Percentiles rank a stretch among this genome's conserved stretches.
Evolutionary conservation across 2,329 filamentous ascomycete species (phyloP).

Genomic region (Aotearoamyces nothofagi): DNA sequence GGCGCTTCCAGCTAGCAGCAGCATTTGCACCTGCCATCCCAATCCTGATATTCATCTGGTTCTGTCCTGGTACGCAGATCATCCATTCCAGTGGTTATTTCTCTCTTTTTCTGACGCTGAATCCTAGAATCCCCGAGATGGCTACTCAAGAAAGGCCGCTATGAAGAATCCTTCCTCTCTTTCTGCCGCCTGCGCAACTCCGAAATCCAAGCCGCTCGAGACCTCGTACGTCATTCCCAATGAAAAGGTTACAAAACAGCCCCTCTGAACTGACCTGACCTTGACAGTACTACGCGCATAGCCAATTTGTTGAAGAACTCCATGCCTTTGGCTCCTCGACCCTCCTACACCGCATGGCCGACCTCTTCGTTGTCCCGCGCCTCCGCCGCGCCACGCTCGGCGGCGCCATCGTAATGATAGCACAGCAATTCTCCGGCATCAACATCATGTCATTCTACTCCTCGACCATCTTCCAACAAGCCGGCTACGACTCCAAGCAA

Average conservation of each 20-base stretch:
- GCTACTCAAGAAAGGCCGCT: slow-evolving; percentile 4
- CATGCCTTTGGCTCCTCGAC: slow-evolving; percentile 32
- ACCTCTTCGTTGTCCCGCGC: slow-evolving; percentile 53
- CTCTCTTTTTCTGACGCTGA: neutral
- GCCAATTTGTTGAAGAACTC: neutral
- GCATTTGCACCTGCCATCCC: slow-evolving; percentile 43
- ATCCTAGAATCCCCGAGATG: slow-evolving; percentile 5
- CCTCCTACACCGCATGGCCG: slow-evolving; percentile 43
- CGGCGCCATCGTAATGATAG: slow-evolving; percentile 60
- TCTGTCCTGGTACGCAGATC: slow-evolving; percentile 32
- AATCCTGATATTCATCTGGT: slow-evolving; percentile 41
- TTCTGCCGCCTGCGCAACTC: slow-evolving; percentile 2
- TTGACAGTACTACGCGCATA: slow-evolving; percentile 2
- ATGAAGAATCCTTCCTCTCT: slow-evolving; percentile 1
- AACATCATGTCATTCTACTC: slow-evolving; percentile 36
- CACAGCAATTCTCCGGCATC: slow-evolving; percentile 14
- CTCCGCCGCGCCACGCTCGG: slow-evolving; percentile 58
- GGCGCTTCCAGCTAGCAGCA: slow-evolving; percentile 46
- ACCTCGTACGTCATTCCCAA: no score
- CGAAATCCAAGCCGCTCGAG: slow-evolving; percentile 1
- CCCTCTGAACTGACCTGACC: slow-evolving; percentile 1
- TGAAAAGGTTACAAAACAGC: neutral
- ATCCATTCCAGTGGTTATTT: neutral
- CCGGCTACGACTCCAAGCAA: slow-evolving; percentile 24
- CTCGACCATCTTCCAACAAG: slow-evolving; percentile 28